These are phyloP conservation scores for Moringa oleifera DNA, from an alignment of 345 rosid genomes.

Conservation along the genomic window DNA sequence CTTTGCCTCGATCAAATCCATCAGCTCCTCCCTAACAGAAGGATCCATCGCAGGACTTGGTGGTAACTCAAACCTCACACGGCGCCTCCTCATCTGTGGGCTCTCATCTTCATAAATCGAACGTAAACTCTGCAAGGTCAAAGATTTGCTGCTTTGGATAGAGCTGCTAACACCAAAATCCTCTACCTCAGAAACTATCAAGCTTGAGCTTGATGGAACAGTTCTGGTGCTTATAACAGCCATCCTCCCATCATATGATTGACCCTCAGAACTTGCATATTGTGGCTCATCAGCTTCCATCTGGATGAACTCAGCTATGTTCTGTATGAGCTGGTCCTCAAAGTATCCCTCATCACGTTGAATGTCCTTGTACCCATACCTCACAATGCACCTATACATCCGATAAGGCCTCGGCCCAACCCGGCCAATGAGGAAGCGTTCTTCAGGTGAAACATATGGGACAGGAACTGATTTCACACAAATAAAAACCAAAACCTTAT, in stretches of 20 bases:
- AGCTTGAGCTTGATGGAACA: slow-evolving; percentile 41
- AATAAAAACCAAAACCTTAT: slow-evolving; percentile 79
- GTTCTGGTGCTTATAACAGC: slow-evolving; percentile 76
- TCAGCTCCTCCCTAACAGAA: slow-evolving; percentile 71
- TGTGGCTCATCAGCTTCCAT: slow-evolving; percentile 85
- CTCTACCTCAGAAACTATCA: slow-evolving; percentile 52
- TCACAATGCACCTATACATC: slow-evolving; percentile 90
- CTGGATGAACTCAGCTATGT: slow-evolving; percentile 95
- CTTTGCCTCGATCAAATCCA: slow-evolving; percentile 75
- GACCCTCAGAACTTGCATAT: slow-evolving; percentile 43
- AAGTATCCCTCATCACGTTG: slow-evolving; percentile 77
- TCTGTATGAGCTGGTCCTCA: slow-evolving; percentile 74
- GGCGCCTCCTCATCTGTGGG: slow-evolving; percentile 48
- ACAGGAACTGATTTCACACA: slow-evolving; percentile 97
- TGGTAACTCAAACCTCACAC: slow-evolving; percentile 58
- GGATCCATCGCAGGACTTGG: slow-evolving; percentile 58
- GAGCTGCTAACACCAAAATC: slow-evolving; percentile 30
- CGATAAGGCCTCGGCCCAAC: slow-evolving; percentile 90
- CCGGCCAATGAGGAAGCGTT: slow-evolving; percentile 92
- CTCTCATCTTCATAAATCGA: slow-evolving; percentile 69
- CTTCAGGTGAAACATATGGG: slow-evolving; percentile 80
- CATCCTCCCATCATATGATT: slow-evolving; percentile 85
- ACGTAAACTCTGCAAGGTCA: slow-evolving; percentile 59
- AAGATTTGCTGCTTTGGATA: slow-evolving; percentile 68
- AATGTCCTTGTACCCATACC: slow-evolving; percentile 94